Conservation (phyloP, 352 stramenopile genomes). For the Phytophthora chlamydospora region DNA sequence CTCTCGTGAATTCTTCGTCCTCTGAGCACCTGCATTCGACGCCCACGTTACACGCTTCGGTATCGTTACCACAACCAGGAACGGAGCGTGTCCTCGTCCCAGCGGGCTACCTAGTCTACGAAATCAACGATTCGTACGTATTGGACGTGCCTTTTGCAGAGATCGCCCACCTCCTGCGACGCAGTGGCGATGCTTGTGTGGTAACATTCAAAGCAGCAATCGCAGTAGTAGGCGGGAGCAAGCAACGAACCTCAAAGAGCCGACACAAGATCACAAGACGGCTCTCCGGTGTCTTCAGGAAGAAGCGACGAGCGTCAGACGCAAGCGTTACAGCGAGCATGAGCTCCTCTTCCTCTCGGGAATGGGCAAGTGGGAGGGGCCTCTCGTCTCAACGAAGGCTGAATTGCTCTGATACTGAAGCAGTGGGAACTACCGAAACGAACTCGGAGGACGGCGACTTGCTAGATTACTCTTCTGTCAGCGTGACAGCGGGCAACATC, state of each 20-base stretch:
- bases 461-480: conserved; percentile 60
- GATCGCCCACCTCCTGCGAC: conserved; percentile 60
- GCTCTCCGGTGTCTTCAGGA: conserved; percentile 56
- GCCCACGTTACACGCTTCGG: conserved; percentile 9
- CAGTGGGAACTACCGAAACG: not conserved
- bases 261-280: conserved; percentile 47
- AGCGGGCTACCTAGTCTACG: conserved; percentile 63
- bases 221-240: conserved; percentile 39
- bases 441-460: conserved; percentile 31
- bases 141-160: conserved; percentile 62
- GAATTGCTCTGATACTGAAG: conserved; percentile 12
- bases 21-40: not conserved
- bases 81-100: conserved; percentile 45
- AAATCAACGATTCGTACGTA: conserved; percentile 70
- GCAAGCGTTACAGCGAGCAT: conserved; percentile 30
- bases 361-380: conserved; percentile 20
- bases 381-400: conserved; percentile 12
- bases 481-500: conserved; percentile 55
- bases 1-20: conserved; percentile 11
- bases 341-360: conserved; percentile 26
- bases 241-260: conserved; percentile 14
- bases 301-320: conserved; percentile 27
- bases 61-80: conserved; percentile 8
- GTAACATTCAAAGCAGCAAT: conserved; percentile 70
- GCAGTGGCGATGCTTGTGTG: conserved; percentile 47